Conservation (phyloP, 257 asterid genomes). For the Pogostemon cablin region DNA sequence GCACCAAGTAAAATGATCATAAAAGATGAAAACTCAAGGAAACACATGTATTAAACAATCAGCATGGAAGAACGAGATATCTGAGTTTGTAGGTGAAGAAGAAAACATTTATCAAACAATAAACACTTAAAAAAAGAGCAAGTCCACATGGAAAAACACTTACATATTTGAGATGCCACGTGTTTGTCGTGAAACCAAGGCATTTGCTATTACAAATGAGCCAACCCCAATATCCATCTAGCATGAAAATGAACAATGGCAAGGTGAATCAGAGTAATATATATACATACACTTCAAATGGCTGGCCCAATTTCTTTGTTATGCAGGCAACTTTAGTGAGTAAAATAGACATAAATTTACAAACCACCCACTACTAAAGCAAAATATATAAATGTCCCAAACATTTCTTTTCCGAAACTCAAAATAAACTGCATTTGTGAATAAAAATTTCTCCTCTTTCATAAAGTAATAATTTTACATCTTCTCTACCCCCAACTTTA, state of each 20-base stretch:
- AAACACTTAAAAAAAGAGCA: slow-evolving; percentile 5
- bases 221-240: slow-evolving; percentile 99
- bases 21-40: background rate
- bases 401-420: background rate
- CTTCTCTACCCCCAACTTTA: background rate
- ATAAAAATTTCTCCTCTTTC: background rate
- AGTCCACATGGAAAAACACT: slow-evolving; percentile 26
- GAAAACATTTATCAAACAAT: background rate
- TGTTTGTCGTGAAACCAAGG: slow-evolving; percentile 88
- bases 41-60: background rate
- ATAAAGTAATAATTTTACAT: slow-evolving; percentile 2
- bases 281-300: background rate
- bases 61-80: slow-evolving; percentile 18
- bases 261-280: slow-evolving; percentile 23
- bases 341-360: background rate
- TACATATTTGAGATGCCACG: slow-evolving; percentile 70
- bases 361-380: background rate
- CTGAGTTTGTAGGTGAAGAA: background rate
- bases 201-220: slow-evolving; percentile 82
- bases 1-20: background rate
- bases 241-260: slow-evolving; percentile 31
- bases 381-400: background rate
- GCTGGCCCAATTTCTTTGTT: slow-evolving; percentile 16
- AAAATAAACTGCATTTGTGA: slow-evolving; percentile 7
- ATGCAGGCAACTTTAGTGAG: background rate